Evolutionary conservation across 176 grass and related monocot genomes (phyloP).

Genomic region (Carex cristatella): DNA sequence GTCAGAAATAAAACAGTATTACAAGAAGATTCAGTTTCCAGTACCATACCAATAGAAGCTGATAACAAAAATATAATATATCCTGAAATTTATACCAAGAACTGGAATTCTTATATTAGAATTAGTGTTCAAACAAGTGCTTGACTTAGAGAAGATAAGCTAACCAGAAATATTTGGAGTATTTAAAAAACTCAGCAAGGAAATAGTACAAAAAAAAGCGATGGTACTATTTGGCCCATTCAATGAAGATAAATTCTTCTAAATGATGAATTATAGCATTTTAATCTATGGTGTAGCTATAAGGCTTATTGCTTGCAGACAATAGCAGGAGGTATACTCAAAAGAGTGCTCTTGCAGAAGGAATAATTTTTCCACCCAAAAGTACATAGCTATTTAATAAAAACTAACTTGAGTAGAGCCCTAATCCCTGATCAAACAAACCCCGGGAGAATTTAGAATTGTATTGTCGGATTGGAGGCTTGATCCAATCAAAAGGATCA

Average conservation of each 20-base stretch:
- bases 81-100: background rate
- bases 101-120: background rate
- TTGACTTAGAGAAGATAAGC: background rate
- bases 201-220: background rate
- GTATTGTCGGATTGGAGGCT: background rate
- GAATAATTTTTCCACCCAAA: background rate
- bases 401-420: background rate
- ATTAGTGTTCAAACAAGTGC: background rate
- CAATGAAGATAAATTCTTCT: background rate
- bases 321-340: background rate
- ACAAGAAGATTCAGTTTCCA: background rate
- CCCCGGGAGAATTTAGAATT: background rate
- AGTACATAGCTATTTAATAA: background rate
- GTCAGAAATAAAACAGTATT: constrained; percentile 1
- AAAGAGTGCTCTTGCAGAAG: background rate
- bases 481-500: background rate
- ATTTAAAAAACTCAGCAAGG: background rate
- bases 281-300: background rate
- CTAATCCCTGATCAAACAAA: background rate
- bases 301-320: background rate
- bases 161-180: constrained; percentile 1
- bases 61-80: background rate
- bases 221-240: background rate
- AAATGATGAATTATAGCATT: background rate
- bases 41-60: background rate